A percentile compares a stretch with the other conserved stretches of the same genome.
phyloP scores from a whole-genome alignment of 1,284 basidiomycete genomes.

The Cystobasidium slooffiae region DNA sequence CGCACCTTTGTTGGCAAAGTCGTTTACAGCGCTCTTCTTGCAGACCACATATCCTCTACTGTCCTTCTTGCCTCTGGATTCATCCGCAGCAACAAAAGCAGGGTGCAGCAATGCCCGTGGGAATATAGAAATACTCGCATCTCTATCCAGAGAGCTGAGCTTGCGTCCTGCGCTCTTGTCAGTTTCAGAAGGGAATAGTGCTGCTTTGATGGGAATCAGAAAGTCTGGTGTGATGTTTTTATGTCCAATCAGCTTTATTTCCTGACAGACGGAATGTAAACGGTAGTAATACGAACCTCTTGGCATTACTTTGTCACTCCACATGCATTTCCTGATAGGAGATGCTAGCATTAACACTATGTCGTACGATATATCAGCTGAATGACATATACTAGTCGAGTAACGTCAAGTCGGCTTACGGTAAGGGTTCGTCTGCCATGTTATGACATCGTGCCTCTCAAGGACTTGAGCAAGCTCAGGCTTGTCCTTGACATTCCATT shows the following conservation, averaged over 20 bases:
- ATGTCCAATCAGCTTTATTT: neutral
- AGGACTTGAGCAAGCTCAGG: neutral
- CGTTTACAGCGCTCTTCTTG: constrained; percentile 3
- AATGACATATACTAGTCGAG: no score
- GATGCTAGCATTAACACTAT: constrained; percentile 35
- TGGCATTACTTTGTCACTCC: constrained; percentile 37
- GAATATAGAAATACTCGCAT: constrained; percentile 11
- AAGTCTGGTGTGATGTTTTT: constrained; percentile 12
- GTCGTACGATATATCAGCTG: neutral
- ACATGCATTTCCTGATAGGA: constrained; percentile 35
- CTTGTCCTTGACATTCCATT: constrained; percentile 7
- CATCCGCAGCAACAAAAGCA: neutral
- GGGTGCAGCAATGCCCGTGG: constrained; percentile 24
- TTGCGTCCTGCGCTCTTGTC: neutral
- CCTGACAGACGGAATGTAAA: neutral
- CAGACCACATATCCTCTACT: constrained; percentile 31
- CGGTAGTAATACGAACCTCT: constrained; percentile 6
- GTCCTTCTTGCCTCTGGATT: constrained; percentile 16
- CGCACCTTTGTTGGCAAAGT: constrained; percentile 6
- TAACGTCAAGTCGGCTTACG: neutral
- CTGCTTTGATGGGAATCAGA: constrained; percentile 32
- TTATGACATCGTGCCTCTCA: neutral
- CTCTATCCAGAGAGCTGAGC: no score
- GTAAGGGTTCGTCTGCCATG: constrained; percentile 27
- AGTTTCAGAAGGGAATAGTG: neutral